Evolutionary conservation across 805 yeast species (phyloP), one percentile per base, ranked within the genome.

Genomic region (Jamesozyma hellenica): DNA sequence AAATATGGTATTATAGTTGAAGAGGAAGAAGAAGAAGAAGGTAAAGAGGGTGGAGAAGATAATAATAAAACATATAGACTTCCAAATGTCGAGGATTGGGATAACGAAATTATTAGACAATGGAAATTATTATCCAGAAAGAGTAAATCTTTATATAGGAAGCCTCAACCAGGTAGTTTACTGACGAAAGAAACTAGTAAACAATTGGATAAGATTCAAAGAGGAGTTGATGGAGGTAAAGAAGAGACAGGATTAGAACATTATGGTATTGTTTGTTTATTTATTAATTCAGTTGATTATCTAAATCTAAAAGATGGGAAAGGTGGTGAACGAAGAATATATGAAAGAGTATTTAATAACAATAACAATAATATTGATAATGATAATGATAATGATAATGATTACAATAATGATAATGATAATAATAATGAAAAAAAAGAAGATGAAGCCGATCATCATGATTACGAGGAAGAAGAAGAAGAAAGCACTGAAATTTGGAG

Each of bases 191-290:
- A 75, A 32, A 74, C 74, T 41, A 66, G 67, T 28, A 74, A 74
- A 48, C 56, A 67, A 41, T 60, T 85, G 33, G 94, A 85, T 58
- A 74, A 82, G 38, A 79, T 85, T 35, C 68, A 73, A 35, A 70
- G 94, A 49, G 90, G 94, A 11, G 94, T 85, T 14, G 94, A 85
- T 60, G 94, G 94, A 7, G 70, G 74, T 33, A 71, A 74, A 52
- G 78, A 75, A 37, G 77, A 74, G 25, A 75, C 74, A 21, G 77
- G 80, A 1, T 61, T 71, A 40, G 78, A 75, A 52, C 77, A 82
- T 56, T 84, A 81, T 55, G 76, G 77, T 1, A 74, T 83, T 18
- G 74, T 82, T 23, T 77, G 81, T 30, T 58, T 85, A 64, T 75
- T 82, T 52, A 71, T 79, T 30, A 81, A 83, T 39, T 65, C 70